These are phyloP conservation scores for Cyathus striatus DNA, from an alignment of 768 basidiomycete species.

Conservation along the genomic window DNA sequence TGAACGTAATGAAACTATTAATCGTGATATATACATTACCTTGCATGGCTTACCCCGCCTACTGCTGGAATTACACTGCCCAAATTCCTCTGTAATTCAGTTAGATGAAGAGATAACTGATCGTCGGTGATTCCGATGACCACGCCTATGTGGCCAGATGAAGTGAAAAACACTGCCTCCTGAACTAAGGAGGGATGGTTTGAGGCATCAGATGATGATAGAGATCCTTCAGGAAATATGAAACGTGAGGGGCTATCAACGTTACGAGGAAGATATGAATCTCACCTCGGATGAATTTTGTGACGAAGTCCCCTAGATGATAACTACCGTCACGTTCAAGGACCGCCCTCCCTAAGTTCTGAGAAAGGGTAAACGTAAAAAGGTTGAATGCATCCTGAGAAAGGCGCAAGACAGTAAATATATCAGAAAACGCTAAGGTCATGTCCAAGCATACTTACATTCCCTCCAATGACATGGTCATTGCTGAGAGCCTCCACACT, in stretches of 20 bases:
- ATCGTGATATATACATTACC: constrained; percentile 42
- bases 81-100: constrained; percentile 74
- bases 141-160: constrained; percentile 74
- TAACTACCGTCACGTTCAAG: constrained; percentile 68
- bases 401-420: constrained; percentile 2
- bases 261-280: not conserved
- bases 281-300: constrained; percentile 67
- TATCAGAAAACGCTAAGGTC: not conserved
- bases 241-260: not conserved
- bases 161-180: constrained; percentile 70
- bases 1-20: no score
- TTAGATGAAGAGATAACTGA: constrained; percentile 50
- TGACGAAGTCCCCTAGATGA: constrained; percentile 73
- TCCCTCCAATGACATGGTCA: constrained; percentile 62
- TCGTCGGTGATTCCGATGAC: constrained; percentile 55
- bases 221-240: constrained; percentile 38
- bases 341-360: constrained; percentile 30
- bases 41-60: constrained; percentile 56
- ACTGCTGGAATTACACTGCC: constrained; percentile 43
- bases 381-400: constrained; percentile 64
- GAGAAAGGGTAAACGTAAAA: constrained; percentile 52
- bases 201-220: constrained; percentile 41
- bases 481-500: constrained; percentile 53
- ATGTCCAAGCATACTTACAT: constrained; percentile 38
- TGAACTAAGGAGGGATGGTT: constrained; percentile 39